These are phyloP conservation scores for Debaryomyces fabryi DNA, from an alignment of 1,139 yeast genomes.

Conservation along the genomic window DNA sequence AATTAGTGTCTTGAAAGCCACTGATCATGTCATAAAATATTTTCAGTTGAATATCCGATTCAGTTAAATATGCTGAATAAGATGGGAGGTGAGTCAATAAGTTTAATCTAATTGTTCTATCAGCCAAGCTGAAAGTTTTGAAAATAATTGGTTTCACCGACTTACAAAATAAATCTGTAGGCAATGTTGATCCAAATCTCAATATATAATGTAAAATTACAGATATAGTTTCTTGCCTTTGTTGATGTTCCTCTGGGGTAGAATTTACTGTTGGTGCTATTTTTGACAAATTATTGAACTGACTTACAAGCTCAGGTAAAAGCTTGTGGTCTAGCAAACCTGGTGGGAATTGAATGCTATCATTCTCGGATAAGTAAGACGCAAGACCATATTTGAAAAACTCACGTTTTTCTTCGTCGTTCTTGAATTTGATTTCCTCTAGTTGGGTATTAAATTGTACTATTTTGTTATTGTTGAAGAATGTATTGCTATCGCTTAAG, in stretches of 20 bases:
- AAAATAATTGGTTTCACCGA: constrained; percentile 66
- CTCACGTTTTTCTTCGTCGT: constrained; percentile 52
- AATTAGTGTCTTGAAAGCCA: constrained; percentile 86
- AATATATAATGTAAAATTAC: constrained; percentile 50
- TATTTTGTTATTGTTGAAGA: constrained; percentile 46
- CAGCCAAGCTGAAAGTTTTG: constrained; percentile 64
- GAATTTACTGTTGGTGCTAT: constrained; percentile 26
- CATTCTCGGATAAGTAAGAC: constrained; percentile 25
- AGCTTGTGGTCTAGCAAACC: constrained; percentile 64
- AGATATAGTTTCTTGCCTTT: constrained; percentile 44
- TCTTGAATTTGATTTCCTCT: constrained; percentile 54
- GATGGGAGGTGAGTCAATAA: constrained; percentile 65
- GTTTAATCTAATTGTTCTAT: constrained; percentile 74
- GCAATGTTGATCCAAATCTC: constrained; percentile 45
- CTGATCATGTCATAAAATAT: constrained; percentile 69
- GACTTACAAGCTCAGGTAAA: constrained; percentile 63
- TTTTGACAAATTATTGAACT: constrained; percentile 31
- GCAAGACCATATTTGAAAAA: constrained; percentile 52
- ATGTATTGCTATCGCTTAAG: constrained; percentile 42
- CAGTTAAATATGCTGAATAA: constrained; percentile 54
- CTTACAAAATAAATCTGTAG: constrained; percentile 42
- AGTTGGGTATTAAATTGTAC: constrained; percentile 52
- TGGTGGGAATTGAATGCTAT: constrained; percentile 45
- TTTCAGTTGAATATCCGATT: constrained; percentile 66
- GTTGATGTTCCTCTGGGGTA: constrained; percentile 33